Percentiles rank a stretch among this genome's conserved stretches.
phyloP scores from a whole-genome alignment of 768 basidiomycete genomes.

The Antrodiella citrinella region DNA sequence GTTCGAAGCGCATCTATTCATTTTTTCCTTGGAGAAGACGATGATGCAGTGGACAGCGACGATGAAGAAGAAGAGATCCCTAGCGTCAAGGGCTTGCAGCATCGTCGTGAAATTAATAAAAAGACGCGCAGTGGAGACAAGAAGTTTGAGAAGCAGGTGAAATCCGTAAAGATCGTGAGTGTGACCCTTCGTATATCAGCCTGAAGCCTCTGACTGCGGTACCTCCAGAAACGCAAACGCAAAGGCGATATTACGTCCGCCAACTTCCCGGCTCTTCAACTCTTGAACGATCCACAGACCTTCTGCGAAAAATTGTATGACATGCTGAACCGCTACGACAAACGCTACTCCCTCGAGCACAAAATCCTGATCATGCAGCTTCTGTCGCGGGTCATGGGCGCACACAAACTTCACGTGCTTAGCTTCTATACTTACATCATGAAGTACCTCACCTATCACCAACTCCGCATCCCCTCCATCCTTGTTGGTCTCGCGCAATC shows the following conservation, averaged over 20 bases:
- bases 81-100: constrained; percentile 66
- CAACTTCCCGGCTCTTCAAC: constrained; percentile 90
- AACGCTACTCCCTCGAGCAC: constrained; percentile 93
- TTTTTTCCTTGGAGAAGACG: constrained; percentile 92
- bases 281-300: constrained; percentile 91
- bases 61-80: constrained; percentile 47
- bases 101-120: constrained; percentile 89
- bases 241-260: constrained; percentile 26
- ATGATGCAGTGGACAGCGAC: constrained; percentile 57
- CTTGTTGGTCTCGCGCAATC: constrained; percentile 92
- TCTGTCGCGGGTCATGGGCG: constrained; percentile 86
- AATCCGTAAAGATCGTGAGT: constrained; percentile 42
- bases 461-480: constrained; percentile 87
- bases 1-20: constrained; percentile 92
- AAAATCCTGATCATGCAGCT: constrained; percentile 97
- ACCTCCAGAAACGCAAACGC: constrained; percentile 27
- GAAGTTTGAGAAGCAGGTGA: constrained; percentile 67
- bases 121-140: constrained; percentile 80
- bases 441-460: constrained; percentile 88
- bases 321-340: constrained; percentile 76
- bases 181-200: not conserved
- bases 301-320: constrained; percentile 94
- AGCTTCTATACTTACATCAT: constrained; percentile 94
- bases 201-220: constrained; percentile 3
- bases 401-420: constrained; percentile 88